Base-by-base conservation (phyloP, 306 rosid species). In the Pterocarpus santalinus region DNA sequence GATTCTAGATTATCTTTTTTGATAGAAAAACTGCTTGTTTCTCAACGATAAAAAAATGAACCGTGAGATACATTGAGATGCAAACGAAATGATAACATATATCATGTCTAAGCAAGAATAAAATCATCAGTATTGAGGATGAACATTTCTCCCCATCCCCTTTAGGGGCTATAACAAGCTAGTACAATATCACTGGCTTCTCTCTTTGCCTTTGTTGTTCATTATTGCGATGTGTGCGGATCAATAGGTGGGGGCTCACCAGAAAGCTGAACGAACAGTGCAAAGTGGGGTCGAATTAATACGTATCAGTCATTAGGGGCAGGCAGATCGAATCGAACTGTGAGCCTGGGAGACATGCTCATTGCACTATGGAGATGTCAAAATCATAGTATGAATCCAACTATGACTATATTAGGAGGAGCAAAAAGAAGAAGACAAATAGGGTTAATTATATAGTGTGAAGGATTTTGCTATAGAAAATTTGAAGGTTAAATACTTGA, bases 311-410 rank as follows among this genome's bases (percentile, higher is more conserved):
- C 61, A 43, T 55, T 62, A 16, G 49, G 8, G 38, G 43, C 51
- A 33, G 38, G 43, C 51, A 33, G 13, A 72, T 72, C 35, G 47
- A 73, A 69, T 70, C 44, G 12, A 69, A 77, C 17, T 32, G 72
- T 63, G 69, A 52, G 75, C 51, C 53, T 33, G 49, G 36, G 66
- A 76, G 35, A 78, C 82, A 86, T 86, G 82, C 82, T 64, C 35
- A 75, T 75, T 82, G 82, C 61, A 82, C 57, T n/a, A 41, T 74
- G 62, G 76, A 82, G 9, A 65, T 39, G 80, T 81, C 85, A 30
- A 86, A 68, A 79, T 57, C 85, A 63, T 49, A 28, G 22, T 12
- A 70, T 65, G 16, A 35, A 30, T 63, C 75, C 44, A 80, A 63
- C 17, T 58, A 57, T 47, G 15, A 70, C 33, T 62, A 43, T 46